Base-by-base conservation (phyloP, 2,329 filamentous ascomycete genomes). In the Stagonosporopsis cucurbitacearum region DNA sequence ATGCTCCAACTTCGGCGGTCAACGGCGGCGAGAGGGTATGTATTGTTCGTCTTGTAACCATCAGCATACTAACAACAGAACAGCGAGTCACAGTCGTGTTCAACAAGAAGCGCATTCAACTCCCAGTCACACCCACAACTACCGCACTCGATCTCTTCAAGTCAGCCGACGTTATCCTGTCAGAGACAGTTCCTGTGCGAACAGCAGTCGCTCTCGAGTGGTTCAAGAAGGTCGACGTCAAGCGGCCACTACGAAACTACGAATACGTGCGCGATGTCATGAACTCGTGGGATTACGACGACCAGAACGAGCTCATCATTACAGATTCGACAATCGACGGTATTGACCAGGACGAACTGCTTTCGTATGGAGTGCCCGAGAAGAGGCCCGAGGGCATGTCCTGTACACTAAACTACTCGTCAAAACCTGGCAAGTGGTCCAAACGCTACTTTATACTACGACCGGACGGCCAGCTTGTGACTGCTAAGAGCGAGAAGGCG, bases 281-380 rank as follows among this genome's bases (percentile, higher is more conserved):
- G 83, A 96, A 96, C 73, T 96, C 92, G 0, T 98, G 94, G 94
- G 91, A 96, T 58, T 81, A 83, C 39, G 92, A 96, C 72, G 81
- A 83, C 2, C 88, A 92, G 64, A 95, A 96, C 67, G 81, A 84
- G 7, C 80, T 98, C 13, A 77, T 90, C 17, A 81, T 97, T 20
- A 78, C 88, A 50, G 81, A 87, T 13, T 80, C 83, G 2, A 82
- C 86, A 33, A 76, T 81, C 2, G 79, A 80, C 6, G 76, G 68
- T 5, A 80, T 83, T n/a, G 79, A 82, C 48, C 79, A 84, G 58
- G 72, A 76, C 6, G 86, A 89, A 52, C 81, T 97, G 6, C 86
- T 90, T 22, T 77, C 88, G 4, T 80, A 82, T 12, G 82, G 83
- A 4, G 90, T 90, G 3, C 84, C 89, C 1, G 79, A 79, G 23